Conservation (phyloP, 1,284 basidiomycete species). For the Exsudoporus floridanus region DNA sequence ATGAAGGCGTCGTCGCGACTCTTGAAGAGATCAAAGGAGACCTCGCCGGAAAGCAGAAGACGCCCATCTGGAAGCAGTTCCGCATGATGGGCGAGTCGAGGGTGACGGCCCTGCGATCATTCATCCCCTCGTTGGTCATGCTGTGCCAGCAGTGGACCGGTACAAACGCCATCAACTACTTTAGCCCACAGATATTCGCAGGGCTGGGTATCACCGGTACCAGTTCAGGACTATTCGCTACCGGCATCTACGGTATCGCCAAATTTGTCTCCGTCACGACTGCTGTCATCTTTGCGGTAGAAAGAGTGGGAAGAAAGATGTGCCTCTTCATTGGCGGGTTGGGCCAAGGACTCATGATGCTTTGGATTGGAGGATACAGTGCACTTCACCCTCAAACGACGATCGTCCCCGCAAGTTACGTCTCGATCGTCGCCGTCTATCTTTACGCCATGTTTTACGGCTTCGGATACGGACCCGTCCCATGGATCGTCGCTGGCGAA, state of each 20-base stretch:
- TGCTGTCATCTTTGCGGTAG: constrained; percentile 45
- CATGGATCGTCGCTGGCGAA: constrained; percentile 50
- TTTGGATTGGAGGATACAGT: constrained; percentile 50
- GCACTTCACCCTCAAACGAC: constrained; percentile 38
- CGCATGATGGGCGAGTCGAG: constrained; percentile 47
- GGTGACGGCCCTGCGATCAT: constrained; percentile 45
- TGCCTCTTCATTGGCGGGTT: constrained; percentile 48
- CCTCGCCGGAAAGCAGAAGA: constrained; percentile 44
- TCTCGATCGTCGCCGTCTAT: constrained; percentile 50
- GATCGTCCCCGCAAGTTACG: constrained; percentile 46
- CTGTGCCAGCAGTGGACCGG: constrained; percentile 61
- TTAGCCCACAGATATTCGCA: constrained; percentile 49
- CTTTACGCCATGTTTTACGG: constrained; percentile 49
- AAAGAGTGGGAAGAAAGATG: constrained; percentile 45
- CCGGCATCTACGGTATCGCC: constrained; percentile 61
- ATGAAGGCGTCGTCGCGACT: constrained; percentile 42
- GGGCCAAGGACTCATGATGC: constrained; percentile 47
- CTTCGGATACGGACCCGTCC: constrained; percentile 42
- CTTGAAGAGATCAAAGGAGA: constrained; percentile 54
- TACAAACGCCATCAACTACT: constrained; percentile 62
- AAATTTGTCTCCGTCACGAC: constrained; percentile 48
- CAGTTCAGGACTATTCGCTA: constrained; percentile 53
- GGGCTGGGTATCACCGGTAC: constrained; percentile 55
- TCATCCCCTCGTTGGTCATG: constrained; percentile 55
- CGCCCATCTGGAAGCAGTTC: constrained; percentile 40